A percentile compares a stretch with the other conserved stretches of the same genome.
Conservation (phyloP, 306 rosid genomes). For the Sphenostylis stenocarpa region DNA sequence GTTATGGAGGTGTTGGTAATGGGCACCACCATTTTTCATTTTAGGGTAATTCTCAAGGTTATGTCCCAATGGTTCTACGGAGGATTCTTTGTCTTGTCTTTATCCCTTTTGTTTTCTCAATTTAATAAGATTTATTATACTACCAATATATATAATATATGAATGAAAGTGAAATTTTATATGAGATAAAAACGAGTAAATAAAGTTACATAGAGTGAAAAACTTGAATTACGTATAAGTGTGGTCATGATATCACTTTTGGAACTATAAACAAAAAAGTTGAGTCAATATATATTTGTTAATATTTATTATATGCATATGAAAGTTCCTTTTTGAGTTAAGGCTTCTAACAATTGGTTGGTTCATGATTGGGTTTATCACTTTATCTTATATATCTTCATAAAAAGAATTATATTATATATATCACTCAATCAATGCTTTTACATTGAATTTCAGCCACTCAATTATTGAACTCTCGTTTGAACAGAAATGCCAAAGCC, state of each 20-base stretch:
- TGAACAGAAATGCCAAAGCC: background rate
- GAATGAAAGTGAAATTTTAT: too few relatives aligned
- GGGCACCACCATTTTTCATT: conserved; percentile 7
- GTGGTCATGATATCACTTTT: too few relatives aligned
- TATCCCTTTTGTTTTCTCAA: background rate
- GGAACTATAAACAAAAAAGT: too few relatives aligned
- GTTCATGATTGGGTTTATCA: conserved; percentile 14
- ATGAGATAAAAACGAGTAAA: too few relatives aligned
- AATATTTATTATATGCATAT: background rate
- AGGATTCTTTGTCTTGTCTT: background rate
- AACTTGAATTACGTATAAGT: too few relatives aligned
- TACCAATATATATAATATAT: too few relatives aligned
- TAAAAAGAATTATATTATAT: too few relatives aligned
- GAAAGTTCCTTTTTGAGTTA: background rate
- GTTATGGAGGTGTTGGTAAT: conserved; percentile 1
- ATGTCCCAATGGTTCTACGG: conserved; percentile 17
- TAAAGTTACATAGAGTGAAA: too few relatives aligned
- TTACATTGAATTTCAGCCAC: conserved; percentile 13
- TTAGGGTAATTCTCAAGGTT: background rate
- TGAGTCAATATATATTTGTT: too few relatives aligned
- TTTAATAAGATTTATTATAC: too few relatives aligned
- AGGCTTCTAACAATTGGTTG: conserved; percentile 15
- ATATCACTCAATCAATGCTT: background rate
- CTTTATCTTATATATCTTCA: background rate
- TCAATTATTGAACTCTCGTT: conserved; percentile 26